Evolutionary conservation across 108 stramenopile species (phyloP).

Genomic region (Discostella stelligeroides): DNA sequence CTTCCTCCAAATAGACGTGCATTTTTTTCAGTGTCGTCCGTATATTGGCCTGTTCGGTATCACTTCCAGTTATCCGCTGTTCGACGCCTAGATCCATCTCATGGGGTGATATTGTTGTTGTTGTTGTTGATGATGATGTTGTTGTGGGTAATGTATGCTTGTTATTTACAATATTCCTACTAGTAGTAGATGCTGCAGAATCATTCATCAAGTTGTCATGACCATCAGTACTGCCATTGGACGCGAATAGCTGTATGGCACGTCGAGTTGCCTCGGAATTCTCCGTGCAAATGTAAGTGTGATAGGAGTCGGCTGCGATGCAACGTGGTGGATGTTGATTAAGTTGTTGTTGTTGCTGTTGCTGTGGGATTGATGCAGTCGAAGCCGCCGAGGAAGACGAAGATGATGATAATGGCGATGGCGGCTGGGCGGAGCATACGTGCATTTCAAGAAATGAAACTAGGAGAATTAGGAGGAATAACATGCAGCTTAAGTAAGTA

Average conservation of each 20-base stretch:
- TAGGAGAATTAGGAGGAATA: background rate
- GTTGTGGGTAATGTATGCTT: background rate
- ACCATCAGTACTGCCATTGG: too few relatives aligned
- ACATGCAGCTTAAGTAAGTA: too few relatives aligned
- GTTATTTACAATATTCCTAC: too few relatives aligned
- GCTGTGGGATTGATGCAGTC: background rate
- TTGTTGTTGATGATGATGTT: background rate
- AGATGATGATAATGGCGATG: background rate
- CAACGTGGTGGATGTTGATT: conserved; percentile 12
- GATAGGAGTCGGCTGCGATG: conserved; percentile 29
- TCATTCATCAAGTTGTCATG: too few relatives aligned
- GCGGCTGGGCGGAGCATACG: background rate
- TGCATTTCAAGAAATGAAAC: background rate
- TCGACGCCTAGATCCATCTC: conserved; percentile 30
- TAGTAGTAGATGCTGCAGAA: too few relatives aligned
- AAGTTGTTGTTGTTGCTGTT: background rate
- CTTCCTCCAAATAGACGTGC: conserved; percentile 66
- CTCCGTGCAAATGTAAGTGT: conserved; percentile 42
- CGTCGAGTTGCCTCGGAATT: conserved; percentile 25
- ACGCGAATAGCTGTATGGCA: background rate
- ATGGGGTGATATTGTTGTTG: background rate
- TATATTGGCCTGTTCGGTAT: conserved; percentile 60
- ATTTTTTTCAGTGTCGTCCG: conserved; percentile 55
- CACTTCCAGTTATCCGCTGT: conserved; percentile 46
- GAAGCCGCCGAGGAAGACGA: background rate